These are phyloP conservation scores for Acanthamoeba lenticulata DNA, from an alignment of 208 protist species.

Conservation along the genomic window DNA sequence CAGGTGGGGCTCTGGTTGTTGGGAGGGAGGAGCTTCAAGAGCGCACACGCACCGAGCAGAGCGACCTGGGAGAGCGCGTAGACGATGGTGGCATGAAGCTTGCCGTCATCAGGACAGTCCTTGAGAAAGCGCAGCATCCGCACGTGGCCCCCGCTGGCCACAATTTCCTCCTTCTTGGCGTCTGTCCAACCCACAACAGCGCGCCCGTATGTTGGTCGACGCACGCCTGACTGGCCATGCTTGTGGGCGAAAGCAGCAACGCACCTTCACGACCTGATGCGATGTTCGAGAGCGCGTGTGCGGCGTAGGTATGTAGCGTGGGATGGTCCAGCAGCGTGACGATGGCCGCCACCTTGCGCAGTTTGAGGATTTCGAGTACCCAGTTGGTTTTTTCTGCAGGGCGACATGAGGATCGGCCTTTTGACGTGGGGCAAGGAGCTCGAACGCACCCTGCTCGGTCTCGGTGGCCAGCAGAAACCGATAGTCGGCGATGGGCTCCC, in stretches of 20 bases:
- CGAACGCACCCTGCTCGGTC: neutral
- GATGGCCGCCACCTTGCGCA: neutral
- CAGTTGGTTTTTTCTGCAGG: slow-evolving; percentile 59
- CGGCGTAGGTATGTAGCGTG: slow-evolving; percentile 2
- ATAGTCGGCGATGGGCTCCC: slow-evolving; percentile 32
- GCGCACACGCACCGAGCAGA: neutral
- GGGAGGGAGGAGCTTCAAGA: neutral
- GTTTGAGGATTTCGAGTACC: slow-evolving; percentile 58
- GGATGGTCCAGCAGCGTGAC: slow-evolving; percentile 12
- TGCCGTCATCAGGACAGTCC: slow-evolving; percentile 12
- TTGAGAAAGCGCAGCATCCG: slow-evolving; percentile 43
- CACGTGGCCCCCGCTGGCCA: neutral
- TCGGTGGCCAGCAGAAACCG: slow-evolving; percentile 44
- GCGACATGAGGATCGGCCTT: neutral
- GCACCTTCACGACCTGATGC: slow-evolving; percentile 19
- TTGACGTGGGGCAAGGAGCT: neutral
- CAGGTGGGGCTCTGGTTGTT: neutral
- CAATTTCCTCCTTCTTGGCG: slow-evolving; percentile 9
- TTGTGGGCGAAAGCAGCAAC: neutral
- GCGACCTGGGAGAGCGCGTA: slow-evolving; percentile 13
- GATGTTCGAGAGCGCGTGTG: slow-evolving; percentile 36
- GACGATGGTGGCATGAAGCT: slow-evolving; percentile 26
- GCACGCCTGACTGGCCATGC: too few relatives aligned
- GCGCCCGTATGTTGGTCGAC: too few relatives aligned
- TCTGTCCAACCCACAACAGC: neutral